Evolutionary conservation across 78 protist species (phyloP).

Genomic region (Pigoraptor vietnamica): DNA sequence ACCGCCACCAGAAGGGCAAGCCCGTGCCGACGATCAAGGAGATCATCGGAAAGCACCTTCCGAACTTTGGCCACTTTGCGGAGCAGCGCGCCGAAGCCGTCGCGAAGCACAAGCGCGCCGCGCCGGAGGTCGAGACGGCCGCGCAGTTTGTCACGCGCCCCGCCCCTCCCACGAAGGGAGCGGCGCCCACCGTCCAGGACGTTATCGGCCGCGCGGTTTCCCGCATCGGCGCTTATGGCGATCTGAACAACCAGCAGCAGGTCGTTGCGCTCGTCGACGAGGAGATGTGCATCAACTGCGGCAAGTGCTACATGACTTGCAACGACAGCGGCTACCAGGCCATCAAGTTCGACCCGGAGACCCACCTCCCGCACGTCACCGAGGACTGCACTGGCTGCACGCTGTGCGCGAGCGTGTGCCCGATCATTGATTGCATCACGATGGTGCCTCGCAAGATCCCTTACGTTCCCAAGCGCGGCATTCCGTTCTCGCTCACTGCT

Average conservation of each 20-base stretch:
- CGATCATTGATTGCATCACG: slow-evolving; percentile 85
- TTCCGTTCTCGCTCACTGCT: not conserved
- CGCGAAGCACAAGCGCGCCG: not conserved
- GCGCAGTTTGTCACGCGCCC: not conserved
- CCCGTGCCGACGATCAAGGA: not conserved
- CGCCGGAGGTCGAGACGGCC: not conserved
- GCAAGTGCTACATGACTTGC: slow-evolving; percentile 93
- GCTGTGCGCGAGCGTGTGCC: slow-evolving; percentile 79
- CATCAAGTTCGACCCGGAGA: slow-evolving; percentile 69
- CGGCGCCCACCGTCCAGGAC: not conserved
- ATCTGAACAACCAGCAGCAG: slow-evolving; percentile 67
- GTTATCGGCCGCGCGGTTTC: slow-evolving; percentile 63
- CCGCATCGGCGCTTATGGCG: slow-evolving; percentile 59
- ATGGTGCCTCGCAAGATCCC: slow-evolving; percentile 69
- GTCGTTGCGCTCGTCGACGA: slow-evolving; percentile 88
- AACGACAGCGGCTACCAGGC: slow-evolving; percentile 63
- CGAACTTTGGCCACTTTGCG: slow-evolving; percentile 29
- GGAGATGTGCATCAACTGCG: slow-evolving; percentile 94
- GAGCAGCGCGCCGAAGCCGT: slow-evolving; percentile 5
- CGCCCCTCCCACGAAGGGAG: not conserved
- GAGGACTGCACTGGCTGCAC: slow-evolving; percentile 91
- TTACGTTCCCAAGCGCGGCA: slow-evolving; percentile 40
- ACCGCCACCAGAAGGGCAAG: slow-evolving; percentile 21
- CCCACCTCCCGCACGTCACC: slow-evolving; percentile 80
- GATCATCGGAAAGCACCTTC: slow-evolving; percentile 17